phyloP scores from a whole-genome alignment of 2,329 filamentous ascomycete genomes.

The Mycocentrospora acerina region DNA sequence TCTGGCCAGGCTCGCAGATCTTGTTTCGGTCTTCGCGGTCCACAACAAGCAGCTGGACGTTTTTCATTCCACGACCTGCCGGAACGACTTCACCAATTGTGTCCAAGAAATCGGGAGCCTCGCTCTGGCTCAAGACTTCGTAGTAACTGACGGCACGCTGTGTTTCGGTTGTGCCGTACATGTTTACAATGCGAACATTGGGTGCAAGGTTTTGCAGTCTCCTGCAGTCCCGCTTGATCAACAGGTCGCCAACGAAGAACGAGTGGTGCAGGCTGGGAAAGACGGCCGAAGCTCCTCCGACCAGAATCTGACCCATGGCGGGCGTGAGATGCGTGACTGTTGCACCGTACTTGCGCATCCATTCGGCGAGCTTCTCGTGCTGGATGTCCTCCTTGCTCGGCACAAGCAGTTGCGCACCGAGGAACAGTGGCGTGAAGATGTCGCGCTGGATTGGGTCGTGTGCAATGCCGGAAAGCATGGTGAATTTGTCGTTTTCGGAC shows the following conservation, averaged over 20 bases:
- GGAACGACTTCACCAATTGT: conserved; percentile 75
- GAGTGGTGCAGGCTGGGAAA: conserved; percentile 77
- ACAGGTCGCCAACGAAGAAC: conserved; percentile 89
- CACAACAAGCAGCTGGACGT: conserved; percentile 87
- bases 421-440: conserved; percentile 87
- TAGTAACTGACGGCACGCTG: conserved; percentile 80
- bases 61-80: conserved; percentile 80
- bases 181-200: conserved; percentile 76
- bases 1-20: conserved; percentile 76
- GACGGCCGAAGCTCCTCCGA: conserved; percentile 76
- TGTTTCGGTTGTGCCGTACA: conserved; percentile 89
- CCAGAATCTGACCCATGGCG: conserved; percentile 92
- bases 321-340: conserved; percentile 90
- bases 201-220: conserved; percentile 73
- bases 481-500: conserved; percentile 72
- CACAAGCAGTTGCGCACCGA: conserved; percentile 77
- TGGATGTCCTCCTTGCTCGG: conserved; percentile 82
- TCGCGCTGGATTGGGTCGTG: conserved; percentile 68
- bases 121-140: conserved; percentile 67
- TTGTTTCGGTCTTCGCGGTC: conserved; percentile 66
- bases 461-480: conserved; percentile 81
- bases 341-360: conserved; percentile 74
- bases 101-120: conserved; percentile 65
- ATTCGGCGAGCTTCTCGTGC: conserved; percentile 82
- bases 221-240: conserved; percentile 81